A percentile compares a stretch with the other conserved stretches of the same genome.
Conservation (phyloP, 2,329 filamentous ascomycete genomes). For the Periconia digitata region DNA sequence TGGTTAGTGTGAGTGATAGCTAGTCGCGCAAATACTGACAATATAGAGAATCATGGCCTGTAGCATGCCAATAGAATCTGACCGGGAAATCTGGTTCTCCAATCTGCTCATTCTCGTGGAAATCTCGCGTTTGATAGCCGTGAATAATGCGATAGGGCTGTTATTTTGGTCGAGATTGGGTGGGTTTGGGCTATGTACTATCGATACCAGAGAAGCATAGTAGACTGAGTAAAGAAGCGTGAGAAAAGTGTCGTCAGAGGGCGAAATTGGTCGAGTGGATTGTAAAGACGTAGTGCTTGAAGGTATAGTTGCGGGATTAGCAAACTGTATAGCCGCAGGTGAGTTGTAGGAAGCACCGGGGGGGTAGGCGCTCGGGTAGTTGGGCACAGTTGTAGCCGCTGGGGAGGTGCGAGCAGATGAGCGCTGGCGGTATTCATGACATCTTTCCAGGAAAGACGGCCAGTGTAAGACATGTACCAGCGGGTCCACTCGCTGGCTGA, state of each 20-base stretch:
- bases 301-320: not conserved
- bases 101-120: constrained; percentile 10
- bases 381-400: constrained; percentile 1
- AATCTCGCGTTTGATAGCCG: constrained; percentile 16
- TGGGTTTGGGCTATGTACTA: constrained; percentile 15
- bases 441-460: constrained; percentile 20
- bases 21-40: constrained; percentile 8
- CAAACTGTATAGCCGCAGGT: constrained; percentile 4
- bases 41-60: constrained; percentile 20
- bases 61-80: constrained; percentile 16
- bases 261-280: not conserved
- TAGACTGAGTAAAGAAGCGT: constrained; percentile 20
- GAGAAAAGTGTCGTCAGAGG: constrained; percentile 10
- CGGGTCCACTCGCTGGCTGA: constrained; percentile 20
- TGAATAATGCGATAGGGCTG: constrained; percentile 11
- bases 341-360: constrained; percentile 7
- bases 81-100: constrained; percentile 7
- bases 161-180: constrained; percentile 14
- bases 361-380: constrained; percentile 9
- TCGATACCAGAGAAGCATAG: constrained; percentile 18
- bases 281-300: not conserved
- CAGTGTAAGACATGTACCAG: constrained; percentile 22
- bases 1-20: not conserved
- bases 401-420: constrained; percentile 1
- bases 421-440: constrained; percentile 7